These are phyloP conservation scores for Chalciporus chontae DNA, from an alignment of 768 basidiomycete species.

Conservation along the genomic window DNA sequence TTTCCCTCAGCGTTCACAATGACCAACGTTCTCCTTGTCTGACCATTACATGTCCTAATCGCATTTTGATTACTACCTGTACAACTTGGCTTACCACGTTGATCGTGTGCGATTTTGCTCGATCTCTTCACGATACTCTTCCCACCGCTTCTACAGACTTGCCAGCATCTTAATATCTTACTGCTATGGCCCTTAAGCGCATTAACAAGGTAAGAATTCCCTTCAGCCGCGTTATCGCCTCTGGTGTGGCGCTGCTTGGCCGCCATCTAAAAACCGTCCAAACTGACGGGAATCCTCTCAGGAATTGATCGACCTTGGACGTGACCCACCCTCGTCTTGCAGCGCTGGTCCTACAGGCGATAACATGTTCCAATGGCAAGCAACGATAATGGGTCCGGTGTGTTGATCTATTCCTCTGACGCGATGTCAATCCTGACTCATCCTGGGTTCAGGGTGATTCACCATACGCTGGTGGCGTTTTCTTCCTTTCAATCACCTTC, in stretches of 20 bases:
- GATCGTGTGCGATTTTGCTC: constrained; percentile 38
- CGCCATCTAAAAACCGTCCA: constrained; percentile 17
- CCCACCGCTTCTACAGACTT: constrained; percentile 13
- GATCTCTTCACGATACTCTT: constrained; percentile 28
- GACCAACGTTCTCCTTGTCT: not conserved
- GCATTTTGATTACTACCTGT: not conserved
- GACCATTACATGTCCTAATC: not conserved
- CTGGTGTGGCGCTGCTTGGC: constrained; percentile 10
- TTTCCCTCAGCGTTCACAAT: not conserved
- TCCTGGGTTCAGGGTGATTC: constrained; percentile 74
- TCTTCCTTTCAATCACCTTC: constrained; percentile 94
- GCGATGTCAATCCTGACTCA: constrained; percentile 20
- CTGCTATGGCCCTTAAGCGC: constrained; percentile 92
- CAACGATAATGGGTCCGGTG: constrained; percentile 99
- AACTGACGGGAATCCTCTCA: constrained; percentile 32
- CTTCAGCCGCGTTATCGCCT: not conserved
- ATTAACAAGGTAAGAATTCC: constrained; percentile 87
- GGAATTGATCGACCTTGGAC: constrained; percentile 99
- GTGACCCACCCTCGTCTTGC: constrained; percentile 99
- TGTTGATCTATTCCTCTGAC: constrained; percentile 32
- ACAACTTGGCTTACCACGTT: constrained; percentile 15
- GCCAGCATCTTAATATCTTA: constrained; percentile 7
- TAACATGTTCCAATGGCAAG: constrained; percentile 99
- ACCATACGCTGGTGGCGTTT: constrained; percentile 98
- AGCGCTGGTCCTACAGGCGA: constrained; percentile 97